Evolutionary conservation across 305 asterid genomes (phyloP).

Genomic region (Nicotiana rustica): DNA sequence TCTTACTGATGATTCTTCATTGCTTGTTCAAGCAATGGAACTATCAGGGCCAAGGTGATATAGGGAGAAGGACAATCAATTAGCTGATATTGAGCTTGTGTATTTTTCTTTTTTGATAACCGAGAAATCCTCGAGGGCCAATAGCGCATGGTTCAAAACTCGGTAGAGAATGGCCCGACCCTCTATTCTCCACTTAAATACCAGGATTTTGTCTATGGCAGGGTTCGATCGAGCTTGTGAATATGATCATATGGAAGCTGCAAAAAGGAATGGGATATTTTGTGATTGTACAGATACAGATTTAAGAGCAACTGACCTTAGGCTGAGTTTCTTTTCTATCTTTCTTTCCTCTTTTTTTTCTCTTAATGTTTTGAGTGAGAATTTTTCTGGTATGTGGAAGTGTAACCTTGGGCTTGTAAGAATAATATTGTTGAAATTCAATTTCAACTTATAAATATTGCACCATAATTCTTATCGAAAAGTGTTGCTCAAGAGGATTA

Average conservation of each 20-base stretch:
- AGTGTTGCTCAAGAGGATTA: not conserved
- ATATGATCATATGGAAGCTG: conserved; percentile 27
- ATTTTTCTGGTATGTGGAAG: not conserved
- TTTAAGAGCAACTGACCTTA: conserved; percentile 9
- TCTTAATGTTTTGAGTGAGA: not conserved
- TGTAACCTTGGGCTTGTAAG: conserved; percentile 19
- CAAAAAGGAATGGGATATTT: not conserved
- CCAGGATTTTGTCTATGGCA: not conserved
- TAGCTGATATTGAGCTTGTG: not conserved
- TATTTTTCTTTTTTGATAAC: not conserved
- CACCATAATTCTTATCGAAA: not conserved
- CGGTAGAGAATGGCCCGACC: not conserved
- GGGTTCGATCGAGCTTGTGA: not conserved
- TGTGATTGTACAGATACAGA: not conserved
- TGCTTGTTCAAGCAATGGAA: conserved; percentile 93
- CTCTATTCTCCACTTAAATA: not conserved
- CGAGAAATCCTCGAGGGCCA: not conserved
- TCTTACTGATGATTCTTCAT: conserved; percentile 87
- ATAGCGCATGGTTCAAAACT: not conserved
- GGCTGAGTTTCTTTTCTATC: not conserved
- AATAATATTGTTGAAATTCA: not conserved
- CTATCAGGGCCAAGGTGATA: conserved; percentile 95
- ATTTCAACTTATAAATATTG: not conserved
- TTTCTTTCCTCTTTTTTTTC: not conserved
- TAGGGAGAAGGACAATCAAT: not conserved